phyloP scores from a whole-genome alignment of 2,329 filamentous ascomycete species.

The Fusarium brachygibbosum region DNA sequence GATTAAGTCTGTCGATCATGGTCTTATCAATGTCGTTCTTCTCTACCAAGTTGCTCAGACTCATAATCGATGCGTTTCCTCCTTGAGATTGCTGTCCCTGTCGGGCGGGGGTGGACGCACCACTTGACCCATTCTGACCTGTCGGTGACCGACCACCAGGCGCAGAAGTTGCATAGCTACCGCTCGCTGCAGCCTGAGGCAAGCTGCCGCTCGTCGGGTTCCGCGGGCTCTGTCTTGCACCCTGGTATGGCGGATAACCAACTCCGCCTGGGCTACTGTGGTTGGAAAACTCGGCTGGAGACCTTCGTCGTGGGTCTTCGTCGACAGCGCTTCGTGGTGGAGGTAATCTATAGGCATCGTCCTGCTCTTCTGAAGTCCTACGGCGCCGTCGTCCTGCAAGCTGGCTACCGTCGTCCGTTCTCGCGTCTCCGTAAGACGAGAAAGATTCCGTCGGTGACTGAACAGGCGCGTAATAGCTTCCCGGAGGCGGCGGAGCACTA shows the following conservation, averaged over 20 bases:
- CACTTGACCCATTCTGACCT: slow-evolving; percentile 55
- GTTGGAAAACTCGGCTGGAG: slow-evolving; percentile 64
- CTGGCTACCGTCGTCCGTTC: slow-evolving; percentile 52
- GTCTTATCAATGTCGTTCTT: slow-evolving; percentile 67
- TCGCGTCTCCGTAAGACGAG: slow-evolving; percentile 56
- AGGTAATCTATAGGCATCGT: slow-evolving; percentile 60
- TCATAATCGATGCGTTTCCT: slow-evolving; percentile 63
- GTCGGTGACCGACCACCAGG: slow-evolving; percentile 56
- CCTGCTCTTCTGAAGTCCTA: slow-evolving; percentile 56
- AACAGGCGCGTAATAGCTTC: slow-evolving; percentile 58
- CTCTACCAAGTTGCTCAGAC: slow-evolving; percentile 65
- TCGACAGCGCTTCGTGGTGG: slow-evolving; percentile 61
- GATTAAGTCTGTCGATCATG: slow-evolving; percentile 67
- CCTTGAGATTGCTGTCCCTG: slow-evolving; percentile 47
- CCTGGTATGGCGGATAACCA: slow-evolving; percentile 56
- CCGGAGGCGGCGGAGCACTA: slow-evolving; percentile 54
- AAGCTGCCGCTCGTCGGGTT: slow-evolving; percentile 54
- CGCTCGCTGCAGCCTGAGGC: slow-evolving; percentile 50
- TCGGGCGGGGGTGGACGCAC: slow-evolving; percentile 53
- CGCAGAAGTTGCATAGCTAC: slow-evolving; percentile 44
- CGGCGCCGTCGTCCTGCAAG: slow-evolving; percentile 53
- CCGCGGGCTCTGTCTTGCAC: slow-evolving; percentile 55
- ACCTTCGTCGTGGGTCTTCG: slow-evolving; percentile 65
- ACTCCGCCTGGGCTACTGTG: slow-evolving; percentile 62
- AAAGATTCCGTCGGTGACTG: slow-evolving; percentile 62